Evolutionary conservation across 495 filamentous ascomycete genomes (phyloP).

Genomic region (Hypoxylon fragiforme): DNA sequence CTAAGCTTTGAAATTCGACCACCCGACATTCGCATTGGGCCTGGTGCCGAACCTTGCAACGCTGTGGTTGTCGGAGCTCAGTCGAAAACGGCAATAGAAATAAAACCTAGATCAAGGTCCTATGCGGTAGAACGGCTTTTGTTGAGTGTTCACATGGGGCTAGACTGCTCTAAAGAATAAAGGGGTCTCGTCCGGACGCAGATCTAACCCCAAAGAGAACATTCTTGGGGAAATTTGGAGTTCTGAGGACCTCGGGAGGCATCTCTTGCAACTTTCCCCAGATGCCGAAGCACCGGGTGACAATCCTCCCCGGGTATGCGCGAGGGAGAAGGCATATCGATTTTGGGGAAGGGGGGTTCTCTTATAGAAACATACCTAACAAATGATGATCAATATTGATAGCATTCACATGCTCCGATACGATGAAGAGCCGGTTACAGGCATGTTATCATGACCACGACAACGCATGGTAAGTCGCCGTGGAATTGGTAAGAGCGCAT

Average conservation of each 20-base stretch:
- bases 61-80: constrained; percentile 9
- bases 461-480: too few relatives aligned
- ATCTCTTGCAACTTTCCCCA: constrained; percentile 23
- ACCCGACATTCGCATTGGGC: too few relatives aligned
- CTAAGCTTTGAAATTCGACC: too few relatives aligned
- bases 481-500: too few relatives aligned
- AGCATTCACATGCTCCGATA: constrained; percentile 16
- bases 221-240: constrained; percentile 33
- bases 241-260: constrained; percentile 26
- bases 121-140: constrained; percentile 34
- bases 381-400: constrained; percentile 17
- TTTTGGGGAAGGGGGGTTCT: constrained; percentile 29
- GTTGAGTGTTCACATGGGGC: constrained; percentile 22
- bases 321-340: constrained; percentile 25
- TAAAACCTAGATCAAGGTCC: constrained; percentile 28
- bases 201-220: constrained; percentile 28
- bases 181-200: constrained; percentile 20
- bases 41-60: constrained; percentile 26
- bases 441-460: too few relatives aligned
- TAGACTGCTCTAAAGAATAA: constrained; percentile 26
- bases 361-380: constrained; percentile 9
- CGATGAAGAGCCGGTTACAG: constrained; percentile 3
- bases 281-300: constrained; percentile 35
- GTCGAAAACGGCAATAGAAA: constrained; percentile 19
- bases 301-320: constrained; percentile 27